Conservation (phyloP, 2,329 filamentous ascomycete genomes). For the Penicillium psychrosexuale region DNA sequence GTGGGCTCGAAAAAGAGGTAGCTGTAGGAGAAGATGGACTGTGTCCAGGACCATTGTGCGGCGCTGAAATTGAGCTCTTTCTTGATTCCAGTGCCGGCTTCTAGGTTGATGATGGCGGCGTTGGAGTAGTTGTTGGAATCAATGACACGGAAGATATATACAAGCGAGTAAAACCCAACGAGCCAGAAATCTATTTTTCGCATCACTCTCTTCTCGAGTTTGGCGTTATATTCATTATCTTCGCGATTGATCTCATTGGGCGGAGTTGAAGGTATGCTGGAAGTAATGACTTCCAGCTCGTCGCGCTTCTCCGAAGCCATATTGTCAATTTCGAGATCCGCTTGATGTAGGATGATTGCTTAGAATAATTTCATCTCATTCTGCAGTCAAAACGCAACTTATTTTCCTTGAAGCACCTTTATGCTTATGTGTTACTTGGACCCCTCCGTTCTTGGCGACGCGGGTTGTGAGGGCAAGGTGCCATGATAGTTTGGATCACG, state of each 20-base stretch:
- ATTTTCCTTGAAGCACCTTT: too few relatives aligned
- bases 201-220: constrained; percentile 31
- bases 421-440: neutral
- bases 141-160: constrained; percentile 43
- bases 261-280: constrained; percentile 3
- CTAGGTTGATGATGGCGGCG: constrained; percentile 43
- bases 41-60: constrained; percentile 40
- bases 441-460: neutral
- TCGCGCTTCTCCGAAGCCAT: constrained; percentile 5
- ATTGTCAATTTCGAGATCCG: neutral
- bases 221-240: constrained; percentile 4
- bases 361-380: neutral
- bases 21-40: constrained; percentile 43
- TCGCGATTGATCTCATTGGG: constrained; percentile 1
- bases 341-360: neutral
- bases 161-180: constrained; percentile 34
- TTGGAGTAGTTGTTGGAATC: constrained; percentile 43
- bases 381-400: neutral
- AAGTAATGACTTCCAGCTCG: constrained; percentile 1
- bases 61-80: constrained; percentile 34
- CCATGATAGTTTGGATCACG: constrained; percentile 27
- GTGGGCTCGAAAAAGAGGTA: constrained; percentile 42
- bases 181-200: constrained; percentile 36
- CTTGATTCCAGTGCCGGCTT: constrained; percentile 41
- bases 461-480: constrained; percentile 9